Evolutionary conservation across 2,329 filamentous ascomycete species (phyloP), one percentile per base, ranked within the genome.

Genomic region (Arthrobotrys sphaeroides): DNA sequence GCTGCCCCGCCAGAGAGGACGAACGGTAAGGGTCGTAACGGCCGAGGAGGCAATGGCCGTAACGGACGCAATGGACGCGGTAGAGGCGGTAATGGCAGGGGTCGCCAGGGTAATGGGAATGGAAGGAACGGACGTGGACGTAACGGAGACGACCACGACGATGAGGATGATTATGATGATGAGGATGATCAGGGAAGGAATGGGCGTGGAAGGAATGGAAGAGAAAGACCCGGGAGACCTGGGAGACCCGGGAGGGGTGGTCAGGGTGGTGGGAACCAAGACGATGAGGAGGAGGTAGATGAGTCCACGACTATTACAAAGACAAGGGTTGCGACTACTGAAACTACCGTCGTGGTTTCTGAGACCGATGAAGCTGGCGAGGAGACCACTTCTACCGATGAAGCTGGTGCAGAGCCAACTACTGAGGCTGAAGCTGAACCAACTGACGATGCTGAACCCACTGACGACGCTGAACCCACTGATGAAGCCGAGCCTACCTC

Each of bases 241-340:
- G 59, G 42, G 22, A 24, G 26, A 20, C 49, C 65, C n/a, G 59
- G 40, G 22, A 13, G 45, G 24, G 31, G 18, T 20, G 61, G 47
- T 24, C 36, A 38, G 1, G 22, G 57, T 38, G 16, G 22, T 22
- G 45, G 47, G 3, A 31, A 12, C 3, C 9, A 43, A 16, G 60
- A 70, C 12, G 60, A 70, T 53, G n/a, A n/a, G n/a, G n/a, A n/a
- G n/a, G n/a, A n/a, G n/a, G n/a, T n/a, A n/a, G n/a, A n/a, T n/a
- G n/a, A n/a, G n/a, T 38, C 66, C 12, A 70, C 66, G 20, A 55
- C 51, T 12, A 70, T 59, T 9, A 70, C 66, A 1, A 55, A 28
- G 31, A 69, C 51, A 24, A 55, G 51, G 9, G 9, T 55, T 16
- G 38, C 12, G n/a, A 57, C 51, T 51, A 38, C 47, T 42, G 61